These are phyloP conservation scores for Boletellus emodensis DNA, from an alignment of 768 basidiomycete species.

Conservation along the genomic window DNA sequence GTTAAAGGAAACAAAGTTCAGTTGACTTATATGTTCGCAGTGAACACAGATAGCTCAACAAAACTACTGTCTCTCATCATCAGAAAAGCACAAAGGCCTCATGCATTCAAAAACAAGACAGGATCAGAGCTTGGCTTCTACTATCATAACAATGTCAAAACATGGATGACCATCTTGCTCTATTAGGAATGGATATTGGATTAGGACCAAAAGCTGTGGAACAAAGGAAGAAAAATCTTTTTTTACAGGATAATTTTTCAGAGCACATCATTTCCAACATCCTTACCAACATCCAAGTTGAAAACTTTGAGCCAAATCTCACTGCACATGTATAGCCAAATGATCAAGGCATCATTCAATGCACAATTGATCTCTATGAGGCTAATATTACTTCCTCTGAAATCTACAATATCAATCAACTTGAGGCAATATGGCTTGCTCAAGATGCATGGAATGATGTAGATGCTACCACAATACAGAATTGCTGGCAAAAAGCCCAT, in stretches of 20 bases:
- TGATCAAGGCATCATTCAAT: conserved; percentile 27
- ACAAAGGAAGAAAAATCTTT: background rate
- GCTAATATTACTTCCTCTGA: background rate
- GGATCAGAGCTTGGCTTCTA: background rate
- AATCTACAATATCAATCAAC: background rate
- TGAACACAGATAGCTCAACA: conserved; percentile 1
- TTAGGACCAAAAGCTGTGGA: background rate
- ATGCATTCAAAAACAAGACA: conserved; percentile 2
- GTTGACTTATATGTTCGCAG: background rate
- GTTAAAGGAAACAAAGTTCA: background rate
- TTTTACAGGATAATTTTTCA: conserved; percentile 7
- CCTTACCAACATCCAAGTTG: conserved; percentile 21
- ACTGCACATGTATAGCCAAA: conserved; percentile 36
- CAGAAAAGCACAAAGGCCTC: conserved; percentile 1
- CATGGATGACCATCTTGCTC: conserved; percentile 2
- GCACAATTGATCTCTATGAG: background rate
- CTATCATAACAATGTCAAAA: conserved; percentile 1
- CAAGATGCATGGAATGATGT: background rate
- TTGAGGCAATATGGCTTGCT: background rate
- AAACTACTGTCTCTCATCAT: conserved; percentile 5
- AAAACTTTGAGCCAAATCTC: conserved; percentile 31
- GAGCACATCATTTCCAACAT: conserved; percentile 25
- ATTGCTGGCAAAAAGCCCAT: background rate
- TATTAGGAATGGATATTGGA: conserved; percentile 6
- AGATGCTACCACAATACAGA: background rate